phyloP scores from a whole-genome alignment of 2,329 filamentous ascomycete genomes.

The Penicillium decumbens region DNA sequence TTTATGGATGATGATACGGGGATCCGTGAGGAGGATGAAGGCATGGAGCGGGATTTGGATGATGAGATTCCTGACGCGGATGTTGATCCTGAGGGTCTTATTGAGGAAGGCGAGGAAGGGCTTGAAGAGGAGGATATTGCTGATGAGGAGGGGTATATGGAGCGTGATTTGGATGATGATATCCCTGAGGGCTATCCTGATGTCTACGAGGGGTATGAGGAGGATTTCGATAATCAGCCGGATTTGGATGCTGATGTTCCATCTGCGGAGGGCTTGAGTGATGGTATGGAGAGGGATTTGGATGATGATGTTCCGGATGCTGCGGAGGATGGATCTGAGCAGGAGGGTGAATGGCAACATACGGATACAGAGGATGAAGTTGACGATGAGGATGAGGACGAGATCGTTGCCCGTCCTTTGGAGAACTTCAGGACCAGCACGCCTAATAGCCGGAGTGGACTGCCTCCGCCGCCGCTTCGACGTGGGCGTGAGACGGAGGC shows the following conservation, averaged over 20 bases:
- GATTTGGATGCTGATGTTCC: conserved; percentile 59
- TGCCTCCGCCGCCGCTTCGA: conserved; percentile 26
- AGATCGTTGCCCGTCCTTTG: conserved; percentile 24
- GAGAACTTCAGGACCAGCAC: conserved; percentile 33
- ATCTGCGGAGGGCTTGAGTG: conserved; percentile 52
- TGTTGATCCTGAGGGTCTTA: conserved; percentile 35
- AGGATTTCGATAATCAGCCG: conserved; percentile 43
- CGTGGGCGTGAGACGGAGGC: conserved; percentile 36
- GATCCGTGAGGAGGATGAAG: conserved; percentile 10
- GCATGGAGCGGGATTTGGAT: conserved; percentile 43
- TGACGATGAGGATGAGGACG: conserved; percentile 33
- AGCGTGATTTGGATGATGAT: conserved; percentile 66
- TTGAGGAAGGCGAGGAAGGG: conserved; percentile 45
- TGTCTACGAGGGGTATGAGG: conserved; percentile 39
- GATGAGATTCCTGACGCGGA: conserved; percentile 46
- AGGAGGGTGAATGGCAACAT: conserved; percentile 65
- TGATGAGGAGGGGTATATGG: conserved; percentile 48
- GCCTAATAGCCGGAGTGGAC: conserved; percentile 29
- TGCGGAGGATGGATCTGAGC: conserved; percentile 42
- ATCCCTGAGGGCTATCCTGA: conserved; percentile 60
- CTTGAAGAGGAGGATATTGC: conserved; percentile 52
- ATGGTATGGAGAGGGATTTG: conserved; percentile 62
- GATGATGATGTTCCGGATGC: conserved; percentile 66
- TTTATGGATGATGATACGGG: conserved; percentile 39
- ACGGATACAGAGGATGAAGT: conserved; percentile 68